Conservation (phyloP, 164 flowering plant genomes). For the Echeveria elegans region DNA sequence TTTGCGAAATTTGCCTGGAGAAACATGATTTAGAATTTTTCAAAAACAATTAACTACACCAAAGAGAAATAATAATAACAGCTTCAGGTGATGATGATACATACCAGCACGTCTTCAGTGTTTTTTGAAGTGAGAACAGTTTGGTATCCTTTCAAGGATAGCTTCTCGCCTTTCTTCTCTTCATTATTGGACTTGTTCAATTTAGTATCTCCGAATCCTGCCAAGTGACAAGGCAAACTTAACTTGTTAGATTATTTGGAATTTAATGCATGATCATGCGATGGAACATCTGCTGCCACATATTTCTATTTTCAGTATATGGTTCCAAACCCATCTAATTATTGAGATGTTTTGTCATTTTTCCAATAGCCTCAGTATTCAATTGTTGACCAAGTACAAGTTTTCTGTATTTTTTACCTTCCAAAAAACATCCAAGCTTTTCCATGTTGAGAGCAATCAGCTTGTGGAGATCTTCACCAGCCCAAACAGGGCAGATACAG, state of each 20-base stretch:
- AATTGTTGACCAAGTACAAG: constrained; percentile 1
- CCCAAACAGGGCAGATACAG: constrained; percentile 37
- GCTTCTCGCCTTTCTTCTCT: constrained; percentile 9
- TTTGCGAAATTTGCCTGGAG: constrained; percentile 36
- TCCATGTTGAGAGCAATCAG: constrained; percentile 21
- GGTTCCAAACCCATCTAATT: neutral
- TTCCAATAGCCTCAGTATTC: neutral
- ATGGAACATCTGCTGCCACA: neutral
- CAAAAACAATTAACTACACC: neutral
- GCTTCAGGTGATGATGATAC: constrained; percentile 5
- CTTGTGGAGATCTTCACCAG: constrained; percentile 42
- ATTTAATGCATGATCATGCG: neutral
- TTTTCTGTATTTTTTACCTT: constrained; percentile 24
- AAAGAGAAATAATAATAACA: neutral
- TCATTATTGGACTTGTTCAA: constrained; percentile 11
- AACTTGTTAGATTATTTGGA: neutral
- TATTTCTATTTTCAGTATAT: neutral
- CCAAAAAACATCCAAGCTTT: constrained; percentile 28
- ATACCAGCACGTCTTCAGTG: constrained; percentile 24
- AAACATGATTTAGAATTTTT: neutral
- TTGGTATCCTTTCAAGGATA: constrained; percentile 19
- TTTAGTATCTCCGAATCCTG: constrained; percentile 16
- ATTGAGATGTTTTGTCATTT: neutral
- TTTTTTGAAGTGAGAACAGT: constrained; percentile 22
- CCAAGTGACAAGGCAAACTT: neutral